phyloP scores from a whole-genome alignment of 768 basidiomycete genomes.

The Coprinopsis marcescibilis region DNA sequence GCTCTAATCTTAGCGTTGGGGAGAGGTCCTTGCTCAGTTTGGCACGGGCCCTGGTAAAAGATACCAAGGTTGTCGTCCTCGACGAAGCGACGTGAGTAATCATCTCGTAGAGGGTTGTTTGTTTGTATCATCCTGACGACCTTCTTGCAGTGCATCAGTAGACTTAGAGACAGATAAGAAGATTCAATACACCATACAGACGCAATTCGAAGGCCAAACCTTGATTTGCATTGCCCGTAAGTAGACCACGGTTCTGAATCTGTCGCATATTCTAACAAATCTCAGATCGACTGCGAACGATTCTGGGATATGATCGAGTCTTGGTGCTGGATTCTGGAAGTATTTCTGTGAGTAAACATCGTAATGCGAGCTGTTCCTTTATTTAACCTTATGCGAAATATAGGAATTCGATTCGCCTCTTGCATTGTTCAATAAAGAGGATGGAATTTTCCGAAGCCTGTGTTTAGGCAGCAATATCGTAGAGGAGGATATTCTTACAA shows the following conservation, averaged over 20 bases:
- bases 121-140: conserved; percentile 2
- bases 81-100: conserved; percentile 65
- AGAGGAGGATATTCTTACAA: conserved; percentile 15
- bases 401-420: conserved; percentile 57
- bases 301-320: conserved; percentile 69
- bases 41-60: conserved; percentile 75
- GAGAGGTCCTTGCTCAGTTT: conserved; percentile 70
- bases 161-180: conserved; percentile 76
- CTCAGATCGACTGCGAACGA: conserved; percentile 67
- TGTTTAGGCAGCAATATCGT: conserved; percentile 32
- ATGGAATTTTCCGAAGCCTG: conserved; percentile 57
- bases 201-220: conserved; percentile 66
- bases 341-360: conserved; percentile 36
- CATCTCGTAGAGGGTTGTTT: neutral
- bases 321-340: conserved; percentile 61
- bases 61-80: conserved; percentile 68
- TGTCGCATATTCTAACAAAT: conserved; percentile 13
- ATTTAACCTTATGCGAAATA: neutral
- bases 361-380: too few species aligned
- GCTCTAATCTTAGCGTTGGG: conserved; percentile 66
- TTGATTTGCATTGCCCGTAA: conserved; percentile 73
- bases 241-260: conserved; percentile 19
- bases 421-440: conserved; percentile 38
- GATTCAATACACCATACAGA: conserved; percentile 77
- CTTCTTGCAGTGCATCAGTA: conserved; percentile 49